These are phyloP conservation scores for Penicillium canescens DNA, from an alignment of 495 filamentous ascomycete species.

Conservation along the genomic window DNA sequence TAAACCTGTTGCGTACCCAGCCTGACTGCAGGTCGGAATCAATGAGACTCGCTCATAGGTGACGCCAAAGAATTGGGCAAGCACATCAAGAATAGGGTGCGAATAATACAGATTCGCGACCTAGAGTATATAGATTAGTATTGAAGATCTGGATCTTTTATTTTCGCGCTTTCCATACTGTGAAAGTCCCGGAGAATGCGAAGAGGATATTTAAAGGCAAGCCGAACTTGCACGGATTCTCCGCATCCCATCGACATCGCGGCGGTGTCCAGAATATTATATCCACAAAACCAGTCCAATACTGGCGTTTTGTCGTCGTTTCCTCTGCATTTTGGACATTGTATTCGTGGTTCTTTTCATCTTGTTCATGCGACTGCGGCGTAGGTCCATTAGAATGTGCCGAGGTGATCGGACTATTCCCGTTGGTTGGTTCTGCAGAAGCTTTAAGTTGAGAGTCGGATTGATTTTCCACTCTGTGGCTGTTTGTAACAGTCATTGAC, in stretches of 20 bases:
- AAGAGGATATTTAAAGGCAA: constrained; percentile 63
- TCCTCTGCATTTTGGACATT: constrained; percentile 1
- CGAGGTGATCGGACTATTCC: background rate
- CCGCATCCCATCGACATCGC: constrained; percentile 58
- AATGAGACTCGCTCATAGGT: constrained; percentile 55
- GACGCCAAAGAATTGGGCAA: constrained; percentile 62
- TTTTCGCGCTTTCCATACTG: constrained; percentile 6
- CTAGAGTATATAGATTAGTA: constrained; percentile 1
- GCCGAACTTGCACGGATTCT: constrained; percentile 57
- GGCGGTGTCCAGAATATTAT: constrained; percentile 55
- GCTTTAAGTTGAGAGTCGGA: background rate
- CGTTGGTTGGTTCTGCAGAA: background rate
- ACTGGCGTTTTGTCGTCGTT: background rate
- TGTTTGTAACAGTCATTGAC: background rate
- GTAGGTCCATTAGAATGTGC: background rate
- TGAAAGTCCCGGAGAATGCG: constrained; percentile 44
- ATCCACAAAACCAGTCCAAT: constrained; percentile 7
- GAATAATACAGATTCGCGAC: constrained; percentile 74
- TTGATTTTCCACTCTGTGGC: background rate
- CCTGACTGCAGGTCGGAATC: constrained; percentile 78
- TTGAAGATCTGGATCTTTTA: background rate
- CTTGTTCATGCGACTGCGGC: background rate
- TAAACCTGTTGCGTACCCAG: constrained; percentile 75
- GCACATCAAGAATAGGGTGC: constrained; percentile 65
- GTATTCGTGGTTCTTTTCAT: background rate